A percentile compares a stretch with the other conserved stretches of the same genome.
phyloP scores from a whole-genome alignment of 306 rosid species.

The Datisca glomerata region DNA sequence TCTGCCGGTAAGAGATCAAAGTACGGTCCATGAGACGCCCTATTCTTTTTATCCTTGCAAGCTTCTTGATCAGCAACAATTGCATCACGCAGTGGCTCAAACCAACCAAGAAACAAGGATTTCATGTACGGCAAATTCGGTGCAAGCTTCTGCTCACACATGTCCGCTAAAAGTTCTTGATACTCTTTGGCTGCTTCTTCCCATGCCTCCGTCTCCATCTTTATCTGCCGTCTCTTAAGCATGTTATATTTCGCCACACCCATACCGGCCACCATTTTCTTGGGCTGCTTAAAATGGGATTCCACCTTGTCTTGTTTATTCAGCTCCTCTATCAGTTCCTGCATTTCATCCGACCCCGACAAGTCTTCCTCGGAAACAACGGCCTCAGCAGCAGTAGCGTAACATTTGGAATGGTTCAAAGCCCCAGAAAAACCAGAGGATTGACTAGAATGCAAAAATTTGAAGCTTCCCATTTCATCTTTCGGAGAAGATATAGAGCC shows the following conservation, averaged over 20 bases:
- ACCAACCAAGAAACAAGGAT: conserved; percentile 91
- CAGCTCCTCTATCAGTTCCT: conserved; percentile 31
- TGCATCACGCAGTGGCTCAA: conserved; percentile 67
- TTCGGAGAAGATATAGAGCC: conserved; percentile 10
- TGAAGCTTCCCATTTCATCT: conserved; percentile 21
- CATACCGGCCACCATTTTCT: conserved; percentile 27
- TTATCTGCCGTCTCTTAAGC: conserved; percentile 59
- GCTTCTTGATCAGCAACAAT: conserved; percentile 45
- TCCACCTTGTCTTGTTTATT: conserved; percentile 21
- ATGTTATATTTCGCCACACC: conserved; percentile 22
- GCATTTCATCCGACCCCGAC: conserved; percentile 48
- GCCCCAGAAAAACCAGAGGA: conserved; percentile 15
- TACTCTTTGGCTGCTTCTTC: conserved; percentile 78
- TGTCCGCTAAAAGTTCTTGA: conserved; percentile 59
- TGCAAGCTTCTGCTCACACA: conserved; percentile 85
- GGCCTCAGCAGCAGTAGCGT: conserved; percentile 63
- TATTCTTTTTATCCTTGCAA: conserved; percentile 10
- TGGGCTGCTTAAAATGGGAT: conserved; percentile 21
- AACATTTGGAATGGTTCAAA: conserved; percentile 16
- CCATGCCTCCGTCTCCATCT: conserved; percentile 93
- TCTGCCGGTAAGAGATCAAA: conserved; percentile 51
- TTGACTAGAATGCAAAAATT: conserved; percentile 13
- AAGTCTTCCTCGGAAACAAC: conserved; percentile 58
- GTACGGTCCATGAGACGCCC: conserved; percentile 34
- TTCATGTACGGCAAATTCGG: conserved; percentile 87